Conservation (phyloP, 768 basidiomycete species). For the Phylloporus sp. region DNA sequence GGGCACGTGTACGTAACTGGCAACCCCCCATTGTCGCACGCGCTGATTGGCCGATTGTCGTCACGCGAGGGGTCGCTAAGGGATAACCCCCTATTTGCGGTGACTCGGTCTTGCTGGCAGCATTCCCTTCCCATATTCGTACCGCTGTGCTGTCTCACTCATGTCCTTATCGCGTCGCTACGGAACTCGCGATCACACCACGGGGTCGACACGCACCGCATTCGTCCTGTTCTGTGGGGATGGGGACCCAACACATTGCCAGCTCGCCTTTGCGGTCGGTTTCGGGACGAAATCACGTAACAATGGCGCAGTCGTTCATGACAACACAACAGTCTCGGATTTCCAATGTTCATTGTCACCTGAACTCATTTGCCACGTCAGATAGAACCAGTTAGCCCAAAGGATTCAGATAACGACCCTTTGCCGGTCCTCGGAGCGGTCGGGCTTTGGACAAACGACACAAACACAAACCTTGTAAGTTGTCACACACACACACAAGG, state of each 20-base stretch:
- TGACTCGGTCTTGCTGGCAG: neutral
- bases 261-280: neutral
- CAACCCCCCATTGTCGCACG: neutral
- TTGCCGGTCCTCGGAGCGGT: neutral
- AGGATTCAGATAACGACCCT: neutral
- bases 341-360: neutral
- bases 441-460: neutral
- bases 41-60: slow-evolving; percentile 20
- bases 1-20: slow-evolving; percentile 15
- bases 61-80: slow-evolving; percentile 17
- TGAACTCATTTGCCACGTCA: neutral
- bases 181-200: neutral
- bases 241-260: neutral
- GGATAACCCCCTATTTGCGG: slow-evolving; percentile 5
- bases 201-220: neutral
- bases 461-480: neutral
- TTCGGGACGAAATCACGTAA: neutral
- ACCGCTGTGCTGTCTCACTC: neutral
- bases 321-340: neutral
- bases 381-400: neutral
- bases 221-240: neutral
- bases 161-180: neutral
- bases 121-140: neutral
- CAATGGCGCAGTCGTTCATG: neutral
- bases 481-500: neutral